These are phyloP conservation scores for Aureobasidium sp. DNA, from an alignment of 2,329 filamentous ascomycete species.

Conservation along the genomic window DNA sequence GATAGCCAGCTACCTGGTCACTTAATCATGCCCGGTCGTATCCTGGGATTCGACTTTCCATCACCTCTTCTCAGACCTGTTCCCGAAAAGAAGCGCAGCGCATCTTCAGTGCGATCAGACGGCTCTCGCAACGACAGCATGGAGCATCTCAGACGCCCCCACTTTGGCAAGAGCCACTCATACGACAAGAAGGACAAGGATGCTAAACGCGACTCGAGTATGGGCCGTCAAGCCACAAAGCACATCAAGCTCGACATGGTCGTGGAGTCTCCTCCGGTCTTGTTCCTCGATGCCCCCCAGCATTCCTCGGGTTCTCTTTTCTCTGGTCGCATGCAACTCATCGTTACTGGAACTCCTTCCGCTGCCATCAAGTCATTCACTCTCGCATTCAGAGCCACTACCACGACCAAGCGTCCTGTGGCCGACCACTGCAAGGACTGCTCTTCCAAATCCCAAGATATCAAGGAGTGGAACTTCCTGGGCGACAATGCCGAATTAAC, in stretches of 20 bases:
- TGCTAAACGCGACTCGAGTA: slow-evolving; percentile 13
- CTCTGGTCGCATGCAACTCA: slow-evolving; percentile 72
- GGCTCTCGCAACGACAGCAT: slow-evolving; percentile 24
- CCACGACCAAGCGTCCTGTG: slow-evolving; percentile 75
- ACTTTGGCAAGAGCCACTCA: slow-evolving; percentile 20
- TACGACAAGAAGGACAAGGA: slow-evolving; percentile 23
- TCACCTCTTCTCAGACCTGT: slow-evolving; percentile 18
- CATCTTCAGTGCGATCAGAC: slow-evolving; percentile 15
- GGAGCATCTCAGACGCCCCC: slow-evolving; percentile 31
- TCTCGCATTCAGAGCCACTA: slow-evolving; percentile 63
- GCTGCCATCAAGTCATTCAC: slow-evolving; percentile 63
- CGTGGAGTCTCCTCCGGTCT: slow-evolving; percentile 80
- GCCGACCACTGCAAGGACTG: slow-evolving; percentile 73
- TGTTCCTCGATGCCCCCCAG: slow-evolving; percentile 70
- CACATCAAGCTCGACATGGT: slow-evolving; percentile 51
- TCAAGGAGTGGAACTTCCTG: slow-evolving; percentile 75
- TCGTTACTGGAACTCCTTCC: slow-evolving; percentile 56
- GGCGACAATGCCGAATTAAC: slow-evolving; percentile 34
- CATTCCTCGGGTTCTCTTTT: slow-evolving; percentile 78
- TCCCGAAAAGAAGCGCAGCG: slow-evolving; percentile 18
- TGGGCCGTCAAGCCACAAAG: slow-evolving; percentile 28
- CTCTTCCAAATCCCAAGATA: slow-evolving; percentile 60
- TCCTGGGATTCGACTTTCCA: slow-evolving; percentile 29
- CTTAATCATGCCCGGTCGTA: slow-evolving; percentile 26
- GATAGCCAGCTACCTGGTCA: not conserved